A percentile compares a stretch with the other conserved stretches of the same genome.
Evolutionary conservation across 2,329 filamentous ascomycete genomes (phyloP).

Genomic region (Clonostachys rhizophaga): DNA sequence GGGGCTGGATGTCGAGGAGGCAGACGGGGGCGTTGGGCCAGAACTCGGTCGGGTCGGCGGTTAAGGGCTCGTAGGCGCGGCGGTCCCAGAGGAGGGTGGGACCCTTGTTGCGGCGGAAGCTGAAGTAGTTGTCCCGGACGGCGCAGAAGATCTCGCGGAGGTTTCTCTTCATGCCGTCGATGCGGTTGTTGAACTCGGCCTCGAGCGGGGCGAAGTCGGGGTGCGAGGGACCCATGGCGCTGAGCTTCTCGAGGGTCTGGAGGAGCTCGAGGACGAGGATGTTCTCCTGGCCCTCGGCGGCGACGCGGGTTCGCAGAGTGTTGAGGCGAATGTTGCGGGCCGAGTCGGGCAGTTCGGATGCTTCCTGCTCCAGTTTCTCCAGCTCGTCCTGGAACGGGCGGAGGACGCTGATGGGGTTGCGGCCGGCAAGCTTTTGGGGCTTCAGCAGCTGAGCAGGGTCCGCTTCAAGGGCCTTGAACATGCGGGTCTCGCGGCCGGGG

Average conservation of each 20-base stretch:
- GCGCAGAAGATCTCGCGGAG: slow-evolving; percentile 26
- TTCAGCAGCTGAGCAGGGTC: slow-evolving; percentile 10
- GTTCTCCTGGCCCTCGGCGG: slow-evolving; percentile 10
- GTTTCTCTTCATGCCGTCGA: slow-evolving; percentile 25
- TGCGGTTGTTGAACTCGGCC: slow-evolving; percentile 22
- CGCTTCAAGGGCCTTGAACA: slow-evolving; percentile 11
- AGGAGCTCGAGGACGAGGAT: slow-evolving; percentile 22
- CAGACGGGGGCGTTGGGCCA: slow-evolving; percentile 54
- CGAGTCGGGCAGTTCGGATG: not conserved
- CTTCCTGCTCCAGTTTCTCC: slow-evolving; percentile 22
- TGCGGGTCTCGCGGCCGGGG: slow-evolving; percentile 29
- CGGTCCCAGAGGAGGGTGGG: slow-evolving; percentile 64
- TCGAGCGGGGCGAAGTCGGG: slow-evolving; percentile 19
- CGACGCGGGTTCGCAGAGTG: slow-evolving; percentile 18
- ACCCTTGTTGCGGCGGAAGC: slow-evolving; percentile 36
- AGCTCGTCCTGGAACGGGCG: slow-evolving; percentile 38
- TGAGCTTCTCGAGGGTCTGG: slow-evolving; percentile 10
- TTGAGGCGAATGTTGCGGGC: slow-evolving; percentile 11
- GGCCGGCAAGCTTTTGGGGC: slow-evolving; percentile 19
- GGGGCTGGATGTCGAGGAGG: slow-evolving; percentile 66
- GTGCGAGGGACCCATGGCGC: slow-evolving; percentile 9
- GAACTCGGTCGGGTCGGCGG: slow-evolving; percentile 54
- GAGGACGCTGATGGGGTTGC: slow-evolving; percentile 16
- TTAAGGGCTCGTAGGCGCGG: slow-evolving; percentile 66
- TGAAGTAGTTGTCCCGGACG: slow-evolving; percentile 48